Base-by-base conservation (phyloP, 2,329 filamentous ascomycete species). In the Fusarium algeriense region DNA sequence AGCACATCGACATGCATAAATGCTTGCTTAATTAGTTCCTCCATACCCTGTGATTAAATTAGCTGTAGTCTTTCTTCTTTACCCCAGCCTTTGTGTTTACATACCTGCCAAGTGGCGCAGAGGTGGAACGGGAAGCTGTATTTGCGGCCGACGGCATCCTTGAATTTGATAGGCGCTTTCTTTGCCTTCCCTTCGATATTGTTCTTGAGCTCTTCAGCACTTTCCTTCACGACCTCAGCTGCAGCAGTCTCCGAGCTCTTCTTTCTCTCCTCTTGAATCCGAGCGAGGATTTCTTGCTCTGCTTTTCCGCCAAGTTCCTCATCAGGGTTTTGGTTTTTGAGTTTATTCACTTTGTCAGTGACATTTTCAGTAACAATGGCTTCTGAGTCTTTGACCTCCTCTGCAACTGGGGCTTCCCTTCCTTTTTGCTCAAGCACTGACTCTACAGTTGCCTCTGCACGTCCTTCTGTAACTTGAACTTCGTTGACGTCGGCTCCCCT, bases 71-170 rank as follows among this genome's bases (percentile, higher is more conserved):
- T 15, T 23, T n/a, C 7, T 23, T 26, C 32, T 3, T 30, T 30
- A 5, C 12, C 7, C 14, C 13, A 28, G 15, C 17, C 20, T 30
- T 44, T 11, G 44, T 15, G 15, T 28, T 17, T 59, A 87, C 89
- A 78, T 89, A 95, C 93, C 84, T 86, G 84, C 94, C 94, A 97
- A 5, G 91, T 96, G 76, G 90, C 89, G 81, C 94, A 97, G 34
- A 97, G 81, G 70, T 95, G 89, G 82, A 91, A 97, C 3, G 95
- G 95, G 77, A 98, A 97, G 81, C 90, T 96, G 80, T 97, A 98
- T 80, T 97, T 97, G 73, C 95, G 88, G 35, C 93, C 93, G 19
- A 98, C 90, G 2, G 94, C 94, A 79, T 98, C 95, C 81, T 97
- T 97, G 83, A 97, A 97, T 73, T 91, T 91, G 79, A 97, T 93